Evolutionary conservation across 768 basidiomycete genomes (phyloP).

Genomic region (Mycena metata): DNA sequence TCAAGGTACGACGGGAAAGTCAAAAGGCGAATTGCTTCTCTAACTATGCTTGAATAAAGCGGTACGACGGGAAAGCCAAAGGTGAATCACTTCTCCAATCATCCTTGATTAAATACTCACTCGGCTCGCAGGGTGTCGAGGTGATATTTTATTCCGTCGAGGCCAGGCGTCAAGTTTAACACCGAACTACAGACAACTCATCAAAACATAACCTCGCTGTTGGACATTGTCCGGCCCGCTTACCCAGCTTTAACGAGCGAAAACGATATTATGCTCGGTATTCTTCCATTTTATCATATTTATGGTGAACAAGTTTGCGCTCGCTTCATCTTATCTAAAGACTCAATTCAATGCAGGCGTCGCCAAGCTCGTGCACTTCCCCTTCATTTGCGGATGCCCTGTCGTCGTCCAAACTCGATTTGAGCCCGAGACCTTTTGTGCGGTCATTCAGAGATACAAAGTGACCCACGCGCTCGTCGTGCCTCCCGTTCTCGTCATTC

Average conservation of each 20-base stretch:
- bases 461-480: conserved; percentile 73
- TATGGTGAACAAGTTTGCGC: conserved; percentile 48
- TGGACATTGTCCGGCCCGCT: conserved; percentile 61
- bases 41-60: conserved; percentile 49
- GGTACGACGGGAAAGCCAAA: conserved; percentile 88
- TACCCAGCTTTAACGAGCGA: conserved; percentile 58
- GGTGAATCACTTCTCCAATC: conserved; percentile 43
- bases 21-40: conserved; percentile 47
- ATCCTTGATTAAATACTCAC: background rate
- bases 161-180: background rate
- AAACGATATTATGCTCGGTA: conserved; percentile 68
- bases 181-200: conserved; percentile 66
- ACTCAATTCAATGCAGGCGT: conserved; percentile 55
- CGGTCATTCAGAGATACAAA: conserved; percentile 73
- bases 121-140: conserved; percentile 52
- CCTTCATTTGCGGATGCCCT: conserved; percentile 63
- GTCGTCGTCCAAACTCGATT: conserved; percentile 76
- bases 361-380: conserved; percentile 73
- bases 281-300: conserved; percentile 72
- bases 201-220: conserved; percentile 73
- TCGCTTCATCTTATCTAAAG: background rate
- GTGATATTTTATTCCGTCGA: conserved; percentile 44
- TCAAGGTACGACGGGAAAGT: conserved; percentile 85
- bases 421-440: conserved; percentile 77
- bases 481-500: conserved; percentile 86